phyloP scores from a whole-genome alignment of 2,329 filamentous ascomycete species.

The Claviceps cyperi region DNA sequence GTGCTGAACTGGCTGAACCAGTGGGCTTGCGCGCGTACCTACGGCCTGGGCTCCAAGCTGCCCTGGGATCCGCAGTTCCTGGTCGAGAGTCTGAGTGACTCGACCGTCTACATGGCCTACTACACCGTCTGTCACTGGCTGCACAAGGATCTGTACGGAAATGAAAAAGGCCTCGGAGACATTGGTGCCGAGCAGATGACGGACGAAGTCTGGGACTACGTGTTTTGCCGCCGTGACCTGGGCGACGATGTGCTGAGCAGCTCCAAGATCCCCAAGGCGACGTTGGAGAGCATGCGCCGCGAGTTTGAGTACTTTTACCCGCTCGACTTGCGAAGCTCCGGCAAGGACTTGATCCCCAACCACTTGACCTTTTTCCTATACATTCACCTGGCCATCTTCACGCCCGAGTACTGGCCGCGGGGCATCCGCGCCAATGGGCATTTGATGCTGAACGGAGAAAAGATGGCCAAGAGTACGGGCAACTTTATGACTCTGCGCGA shows the following conservation, averaged over 20 bases:
- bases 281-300: slow-evolving; percentile 66
- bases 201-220: slow-evolving; percentile 91
- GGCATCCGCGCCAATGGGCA: slow-evolving; percentile 84
- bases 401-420: slow-evolving; percentile 74
- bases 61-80: slow-evolving; percentile 87
- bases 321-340: slow-evolving; percentile 72
- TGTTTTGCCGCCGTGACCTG: slow-evolving; percentile 66
- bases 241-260: slow-evolving; percentile 48
- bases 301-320: slow-evolving; percentile 98
- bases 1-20: slow-evolving; percentile 87
- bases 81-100: slow-evolving; percentile 84
- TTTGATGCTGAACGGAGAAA: slow-evolving; percentile 86
- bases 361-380: slow-evolving; percentile 95
- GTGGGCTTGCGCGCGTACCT: slow-evolving; percentile 88
- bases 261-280: slow-evolving; percentile 58
- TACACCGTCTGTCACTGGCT: slow-evolving; percentile 55
- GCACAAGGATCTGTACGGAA: slow-evolving; percentile 77
- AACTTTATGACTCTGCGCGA: slow-evolving; percentile 92
- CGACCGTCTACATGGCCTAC: slow-evolving; percentile 82
- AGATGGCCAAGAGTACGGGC: slow-evolving; percentile 96
- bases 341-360: slow-evolving; percentile 87
- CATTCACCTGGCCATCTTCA: slow-evolving; percentile 82
- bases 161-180: slow-evolving; percentile 50
- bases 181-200: slow-evolving; percentile 77
- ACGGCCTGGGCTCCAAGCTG: slow-evolving; percentile 82